Percentiles rank a stretch among this genome's conserved stretches.
Conservation (phyloP, 345 rosid species). For the Hibiscus trionum region DNA sequence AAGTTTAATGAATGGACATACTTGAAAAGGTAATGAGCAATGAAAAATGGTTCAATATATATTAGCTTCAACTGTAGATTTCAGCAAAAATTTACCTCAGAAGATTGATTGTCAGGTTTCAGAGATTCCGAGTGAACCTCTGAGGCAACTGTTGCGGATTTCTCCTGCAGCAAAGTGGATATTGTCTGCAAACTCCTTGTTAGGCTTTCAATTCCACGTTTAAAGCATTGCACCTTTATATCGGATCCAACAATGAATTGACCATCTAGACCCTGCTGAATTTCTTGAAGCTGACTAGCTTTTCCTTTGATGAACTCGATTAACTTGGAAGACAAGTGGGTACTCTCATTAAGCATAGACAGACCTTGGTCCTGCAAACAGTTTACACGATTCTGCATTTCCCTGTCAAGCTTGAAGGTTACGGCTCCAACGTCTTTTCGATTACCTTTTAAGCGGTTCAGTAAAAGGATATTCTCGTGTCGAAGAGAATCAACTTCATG, state of each 20-base stretch:
- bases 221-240: slow-evolving; percentile 59
- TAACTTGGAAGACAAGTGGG: slow-evolving; percentile 46
- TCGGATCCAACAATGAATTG: slow-evolving; percentile 72
- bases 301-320: slow-evolving; percentile 58
- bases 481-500: slow-evolving; percentile 72
- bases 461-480: slow-evolving; percentile 63
- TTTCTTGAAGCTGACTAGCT: slow-evolving; percentile 36
- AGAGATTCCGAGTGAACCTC: slow-evolving; percentile 24
- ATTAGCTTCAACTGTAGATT: not conserved
- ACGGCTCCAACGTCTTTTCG: slow-evolving; percentile 41
- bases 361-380: slow-evolving; percentile 79
- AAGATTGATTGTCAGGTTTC: slow-evolving; percentile 34
- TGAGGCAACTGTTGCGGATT: slow-evolving; percentile 34
- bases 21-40: not conserved
- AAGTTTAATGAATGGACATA: not conserved
- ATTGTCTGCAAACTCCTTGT: slow-evolving; percentile 65
- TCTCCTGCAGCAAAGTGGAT: slow-evolving; percentile 57
- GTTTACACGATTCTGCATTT: slow-evolving; percentile 49
- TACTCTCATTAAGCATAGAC: slow-evolving; percentile 54
- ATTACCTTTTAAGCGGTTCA: slow-evolving; percentile 62
- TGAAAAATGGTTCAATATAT: not conserved
- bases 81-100: slow-evolving; percentile 44
- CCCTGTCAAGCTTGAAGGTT: slow-evolving; percentile 64
- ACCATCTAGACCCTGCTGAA: slow-evolving; percentile 37
- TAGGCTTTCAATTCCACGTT: slow-evolving; percentile 61